Evolutionary conservation across 2,329 filamentous ascomycete species (phyloP).

Genomic region (Ophidiomyces ophidiicola): DNA sequence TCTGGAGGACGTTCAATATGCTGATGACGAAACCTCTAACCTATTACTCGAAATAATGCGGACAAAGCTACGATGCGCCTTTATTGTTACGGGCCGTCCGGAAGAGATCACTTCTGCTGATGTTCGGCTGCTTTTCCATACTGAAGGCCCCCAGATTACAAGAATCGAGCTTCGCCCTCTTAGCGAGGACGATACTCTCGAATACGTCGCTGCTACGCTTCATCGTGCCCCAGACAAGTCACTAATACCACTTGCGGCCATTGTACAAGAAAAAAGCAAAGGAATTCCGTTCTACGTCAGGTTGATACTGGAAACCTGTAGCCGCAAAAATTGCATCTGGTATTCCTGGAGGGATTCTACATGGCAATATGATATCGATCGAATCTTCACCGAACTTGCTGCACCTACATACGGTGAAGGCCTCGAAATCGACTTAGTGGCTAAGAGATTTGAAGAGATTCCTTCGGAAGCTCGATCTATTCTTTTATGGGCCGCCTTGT

Average conservation of each 20-base stretch:
- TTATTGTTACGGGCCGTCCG: constrained; percentile 64
- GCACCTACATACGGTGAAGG: constrained; percentile 66
- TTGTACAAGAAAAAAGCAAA: constrained; percentile 76
- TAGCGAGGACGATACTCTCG: constrained; percentile 63
- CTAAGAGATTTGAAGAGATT: constrained; percentile 62
- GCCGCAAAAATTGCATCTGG: constrained; percentile 77
- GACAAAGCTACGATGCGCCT: constrained; percentile 65
- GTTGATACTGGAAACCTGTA: constrained; percentile 78
- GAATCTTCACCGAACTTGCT: constrained; percentile 73
- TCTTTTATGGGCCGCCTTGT: constrained; percentile 70
- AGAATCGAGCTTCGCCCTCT: constrained; percentile 62
- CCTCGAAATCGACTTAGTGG: constrained; percentile 71
- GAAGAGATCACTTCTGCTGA: constrained; percentile 47
- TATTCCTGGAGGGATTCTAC: constrained; percentile 73
- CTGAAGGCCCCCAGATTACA: constrained; percentile 48
- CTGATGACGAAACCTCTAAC: constrained; percentile 76
- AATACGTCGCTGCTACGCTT: constrained; percentile 72
- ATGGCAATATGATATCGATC: constrained; percentile 79
- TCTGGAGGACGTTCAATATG: constrained; percentile 81
- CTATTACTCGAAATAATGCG: constrained; percentile 69
- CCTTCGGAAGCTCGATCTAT: constrained; percentile 63
- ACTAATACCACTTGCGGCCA: constrained; percentile 63
- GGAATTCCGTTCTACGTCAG: constrained; percentile 87
- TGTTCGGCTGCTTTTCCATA: constrained; percentile 31
- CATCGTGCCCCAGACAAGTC: constrained; percentile 55